Base-by-base conservation (phyloP, 148 eudicot species). In the Diospyros lotus region DNA sequence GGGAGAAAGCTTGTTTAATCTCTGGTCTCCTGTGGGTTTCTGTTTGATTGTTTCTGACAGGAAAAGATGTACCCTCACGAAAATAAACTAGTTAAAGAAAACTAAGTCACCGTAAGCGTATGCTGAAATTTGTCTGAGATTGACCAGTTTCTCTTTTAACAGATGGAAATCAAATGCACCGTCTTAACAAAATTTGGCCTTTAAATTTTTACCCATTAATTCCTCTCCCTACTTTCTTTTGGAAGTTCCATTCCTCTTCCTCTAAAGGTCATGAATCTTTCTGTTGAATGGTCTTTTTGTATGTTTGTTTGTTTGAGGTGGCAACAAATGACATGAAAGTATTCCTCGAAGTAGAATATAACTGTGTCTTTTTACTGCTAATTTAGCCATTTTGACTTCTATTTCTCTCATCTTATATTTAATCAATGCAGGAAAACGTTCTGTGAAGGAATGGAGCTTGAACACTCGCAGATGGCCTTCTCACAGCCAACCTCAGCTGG, bases 401-500 rank as follows among this genome's bases (percentile, higher is more conserved):
- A 9, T 46, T 46, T 28, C n/a, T 66, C 5, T 17, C 2, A 46
- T 17, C 41, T 12, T 50, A 50, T 11, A 43, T 59, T 67, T 18
- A 64, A 56, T 50, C 41, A 59, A 71, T 79, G 82, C 82, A 88
- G 92, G 92, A 74, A 68, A 88, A 86, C 78, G 74, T 88, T 88
- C 77, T 58, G 41, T 15, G 39, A 40, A 43, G 88, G 76, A 17
- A 42, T 66, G 4, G 43, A 72, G 72, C 75, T 86, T 11, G 81
- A 83, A 55, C 81, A 7, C 54, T 66, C 83, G 15, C 79, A 88
- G 62, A 51, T 88, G 51, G 92, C 92, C 71, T 88, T 86, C 79
- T 84, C 89, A 1, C 85, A 84, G 78, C 89, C 92, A 61, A 86
- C 89, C 69, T 77, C 89, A 80, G 80, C 80, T 41, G 92, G 92